phyloP scores from a whole-genome alignment of 345 rosid genomes.

The Ricinus communis region DNA sequence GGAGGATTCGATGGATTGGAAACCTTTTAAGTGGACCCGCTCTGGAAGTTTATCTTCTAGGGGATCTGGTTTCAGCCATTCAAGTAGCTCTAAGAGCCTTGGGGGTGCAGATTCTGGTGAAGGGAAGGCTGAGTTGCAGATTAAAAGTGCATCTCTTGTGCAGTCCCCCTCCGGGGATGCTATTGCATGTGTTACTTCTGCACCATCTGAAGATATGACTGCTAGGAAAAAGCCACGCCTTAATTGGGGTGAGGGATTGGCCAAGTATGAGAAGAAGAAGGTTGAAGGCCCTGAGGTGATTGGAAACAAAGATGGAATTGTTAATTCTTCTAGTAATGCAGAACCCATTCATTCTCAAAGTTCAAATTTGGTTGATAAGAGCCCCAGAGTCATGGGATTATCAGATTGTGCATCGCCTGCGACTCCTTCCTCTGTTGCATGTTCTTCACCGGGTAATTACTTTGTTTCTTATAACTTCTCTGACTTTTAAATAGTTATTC shows the following conservation, averaged over 20 bases:
- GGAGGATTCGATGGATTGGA: conserved; percentile 68
- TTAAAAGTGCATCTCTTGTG: conserved; percentile 42
- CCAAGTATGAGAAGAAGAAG: conserved; percentile 88
- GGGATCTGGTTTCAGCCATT: conserved; percentile 80
- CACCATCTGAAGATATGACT: conserved; percentile 51
- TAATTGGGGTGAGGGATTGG: conserved; percentile 97
- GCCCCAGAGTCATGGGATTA: conserved; percentile 53
- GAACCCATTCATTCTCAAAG: conserved; percentile 49
- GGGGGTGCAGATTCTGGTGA: conserved; percentile 67
- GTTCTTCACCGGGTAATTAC: conserved; percentile 76
- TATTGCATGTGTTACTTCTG: conserved; percentile 51
- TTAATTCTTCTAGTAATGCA: conserved; percentile 23
- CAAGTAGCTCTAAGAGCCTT: conserved; percentile 79
- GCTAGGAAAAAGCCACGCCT: conserved; percentile 91
- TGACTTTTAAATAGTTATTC: not conserved
- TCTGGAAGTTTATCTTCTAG: conserved; percentile 80
- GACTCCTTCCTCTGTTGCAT: conserved; percentile 91
- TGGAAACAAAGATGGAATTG: conserved; percentile 44
- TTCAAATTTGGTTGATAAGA: conserved; percentile 53
- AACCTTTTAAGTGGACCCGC: conserved; percentile 68
- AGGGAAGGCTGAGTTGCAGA: conserved; percentile 47
- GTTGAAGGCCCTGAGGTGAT: conserved; percentile 65
- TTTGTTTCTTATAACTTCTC: not conserved
- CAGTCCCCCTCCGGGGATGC: conserved; percentile 71
- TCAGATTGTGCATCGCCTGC: conserved; percentile 81